phyloP scores from a whole-genome alignment of 345 rosid genomes.

The Gossypium raimondii region DNA sequence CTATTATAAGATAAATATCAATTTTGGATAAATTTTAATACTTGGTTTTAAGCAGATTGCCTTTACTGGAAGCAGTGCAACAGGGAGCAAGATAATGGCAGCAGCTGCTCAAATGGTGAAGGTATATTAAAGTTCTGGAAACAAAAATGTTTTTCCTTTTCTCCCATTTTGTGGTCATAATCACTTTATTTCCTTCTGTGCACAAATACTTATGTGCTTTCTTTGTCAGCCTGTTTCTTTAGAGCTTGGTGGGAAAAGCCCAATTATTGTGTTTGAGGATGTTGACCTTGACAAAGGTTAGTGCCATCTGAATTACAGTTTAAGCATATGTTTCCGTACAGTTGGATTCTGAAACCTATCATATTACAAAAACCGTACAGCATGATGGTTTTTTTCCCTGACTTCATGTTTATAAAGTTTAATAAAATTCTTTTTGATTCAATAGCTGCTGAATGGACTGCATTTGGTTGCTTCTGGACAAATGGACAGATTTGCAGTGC shows the following conservation, averaged over 20 bases:
- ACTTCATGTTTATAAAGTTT: conserved; percentile 10
- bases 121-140: conserved; percentile 36
- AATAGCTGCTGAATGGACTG: conserved; percentile 86
- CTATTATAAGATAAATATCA: conserved; percentile 7
- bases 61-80: conserved; percentile 89
- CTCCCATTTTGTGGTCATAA: conserved; percentile 3
- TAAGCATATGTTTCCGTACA: neutral
- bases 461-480: conserved; percentile 93
- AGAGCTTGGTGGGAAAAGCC: conserved; percentile 98
- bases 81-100: conserved; percentile 82
- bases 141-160: neutral
- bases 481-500: conserved; percentile 99
- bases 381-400: neutral
- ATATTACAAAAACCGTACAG: neutral
- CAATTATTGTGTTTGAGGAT: conserved; percentile 88
- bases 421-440: conserved; percentile 16
- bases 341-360: conserved; percentile 1
- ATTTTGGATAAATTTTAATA: conserved; percentile 20
- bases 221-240: conserved; percentile 75
- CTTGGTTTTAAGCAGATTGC: conserved; percentile 51
- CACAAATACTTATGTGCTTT: conserved; percentile 11
- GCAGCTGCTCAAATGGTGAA: conserved; percentile 81
- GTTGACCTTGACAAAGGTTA: conserved; percentile 82
- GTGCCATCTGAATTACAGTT: conserved; percentile 22
- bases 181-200: conserved; percentile 9